A percentile compares a stretch with the other conserved stretches of the same genome.
These are phyloP conservation scores for Aurantiochytrium sp. DNA, from an alignment of 108 stramenopile species.

Conservation along the genomic window DNA sequence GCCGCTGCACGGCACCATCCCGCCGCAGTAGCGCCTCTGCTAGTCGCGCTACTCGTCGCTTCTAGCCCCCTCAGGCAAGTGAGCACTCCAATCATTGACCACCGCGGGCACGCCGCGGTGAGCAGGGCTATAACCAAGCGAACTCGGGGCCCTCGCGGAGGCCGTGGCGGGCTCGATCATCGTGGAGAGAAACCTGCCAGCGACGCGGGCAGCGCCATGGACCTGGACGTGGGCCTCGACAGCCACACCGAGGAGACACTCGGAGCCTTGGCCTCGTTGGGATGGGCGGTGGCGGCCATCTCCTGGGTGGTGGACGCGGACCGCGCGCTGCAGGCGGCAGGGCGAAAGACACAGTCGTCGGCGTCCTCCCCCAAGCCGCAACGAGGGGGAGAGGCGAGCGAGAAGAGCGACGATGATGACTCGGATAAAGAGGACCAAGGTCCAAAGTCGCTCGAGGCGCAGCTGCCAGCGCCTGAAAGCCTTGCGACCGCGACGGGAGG, in stretches of 20 bases:
- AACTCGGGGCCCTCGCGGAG: too few species aligned
- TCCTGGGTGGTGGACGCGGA: neutral
- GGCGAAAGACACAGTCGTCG: neutral
- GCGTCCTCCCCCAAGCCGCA: neutral
- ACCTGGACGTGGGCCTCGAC: too few species aligned
- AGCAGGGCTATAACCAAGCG: too few species aligned
- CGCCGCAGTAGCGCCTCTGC: too few species aligned
- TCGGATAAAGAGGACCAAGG: neutral
- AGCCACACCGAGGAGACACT: neutral
- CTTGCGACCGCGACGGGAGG: neutral
- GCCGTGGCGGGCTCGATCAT: too few species aligned
- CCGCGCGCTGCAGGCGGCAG: neutral
- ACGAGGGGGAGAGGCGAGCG: neutral
- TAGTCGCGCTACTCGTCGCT: too few species aligned
- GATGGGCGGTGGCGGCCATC: neutral
- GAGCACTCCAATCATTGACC: too few species aligned
- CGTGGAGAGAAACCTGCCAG: too few species aligned
- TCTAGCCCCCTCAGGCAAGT: too few species aligned
- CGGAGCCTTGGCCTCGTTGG: neutral
- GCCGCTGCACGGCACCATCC: too few species aligned
- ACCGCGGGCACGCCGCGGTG: too few species aligned
- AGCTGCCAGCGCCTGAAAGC: neutral
- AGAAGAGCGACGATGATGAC: neutral
- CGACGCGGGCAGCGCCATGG: too few species aligned
- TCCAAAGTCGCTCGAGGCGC: neutral